Base-by-base conservation (phyloP, 805 yeast genomes). In the Starmera quercuum region DNA sequence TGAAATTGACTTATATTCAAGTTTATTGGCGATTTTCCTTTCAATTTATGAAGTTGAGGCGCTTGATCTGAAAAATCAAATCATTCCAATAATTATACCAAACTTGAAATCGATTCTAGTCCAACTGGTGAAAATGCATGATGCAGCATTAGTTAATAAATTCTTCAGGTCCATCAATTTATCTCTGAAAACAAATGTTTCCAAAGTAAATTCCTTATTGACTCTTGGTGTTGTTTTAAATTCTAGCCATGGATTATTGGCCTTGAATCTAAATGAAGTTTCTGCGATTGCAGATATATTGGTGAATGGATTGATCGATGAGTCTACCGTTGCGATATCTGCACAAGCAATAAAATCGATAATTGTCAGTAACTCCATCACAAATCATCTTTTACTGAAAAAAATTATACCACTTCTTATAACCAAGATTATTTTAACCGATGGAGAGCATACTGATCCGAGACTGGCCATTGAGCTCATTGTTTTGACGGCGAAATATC, bases 1-100 rank as follows among this genome's bases (percentile, higher is more conserved):
- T 30, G 74, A 74, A 43, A 55, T 64, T 10, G 97, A 90, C 52
- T 58, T 90, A 20, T 75, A 74, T 49, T 70, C 88, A 1, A 79
- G 95, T 46, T 47, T 83, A 26, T 56, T 88, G 17, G 78, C 69
- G 45, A 67, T 81, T 6, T 70, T 82, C 37, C 73, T 80, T 6
- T 64, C 67, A 45, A 61, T 81, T 32, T 73, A 71, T 48, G 70
- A 73, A 45, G 60, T 63, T 29, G 51, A 36, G 34, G 27, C 11
- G 36, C 2, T 31, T 32, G 13, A 18, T 47, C 38, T 46, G 55
- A 33, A 58, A 63, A 59, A 59, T 37, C 51, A 59, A 45, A 47
- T 75, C 7, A 62, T 74, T 11, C 75, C 85, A 0, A 63, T 68
- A 6, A 50, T 78, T 14, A 47, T 78, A 12, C 73, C 77, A 1